These are phyloP conservation scores for Pochonia chlamydosporia DNA, from an alignment of 2,329 filamentous ascomycete species.

Conservation along the genomic window DNA sequence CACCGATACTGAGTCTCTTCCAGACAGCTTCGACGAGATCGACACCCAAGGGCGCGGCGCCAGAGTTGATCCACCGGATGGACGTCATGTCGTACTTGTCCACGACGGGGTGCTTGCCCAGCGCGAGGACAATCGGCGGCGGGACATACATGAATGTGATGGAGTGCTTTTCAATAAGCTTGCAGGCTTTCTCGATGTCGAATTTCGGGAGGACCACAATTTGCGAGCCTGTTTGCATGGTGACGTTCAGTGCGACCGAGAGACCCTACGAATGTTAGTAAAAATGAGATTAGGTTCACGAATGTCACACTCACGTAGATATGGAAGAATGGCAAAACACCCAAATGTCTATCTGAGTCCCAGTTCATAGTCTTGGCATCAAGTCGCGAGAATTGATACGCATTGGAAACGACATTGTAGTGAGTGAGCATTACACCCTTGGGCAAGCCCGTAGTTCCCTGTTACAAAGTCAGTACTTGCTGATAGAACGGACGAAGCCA, in stretches of 20 bases:
- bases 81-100: conserved; percentile 74
- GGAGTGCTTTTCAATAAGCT: conserved; percentile 65
- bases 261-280: conserved; percentile 20
- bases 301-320: conserved; percentile 62
- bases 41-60: conserved; percentile 75
- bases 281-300: not conserved
- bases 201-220: conserved; percentile 70
- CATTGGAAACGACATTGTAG: conserved; percentile 73
- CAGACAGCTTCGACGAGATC: conserved; percentile 76
- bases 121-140: conserved; percentile 73
- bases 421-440: conserved; percentile 90
- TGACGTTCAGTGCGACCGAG: conserved; percentile 22
- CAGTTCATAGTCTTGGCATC: conserved; percentile 53
- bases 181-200: conserved; percentile 73
- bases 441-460: conserved; percentile 81
- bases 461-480: not conserved
- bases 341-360: conserved; percentile 66
- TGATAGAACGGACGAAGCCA: too few relatives aligned
- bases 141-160: conserved; percentile 79
- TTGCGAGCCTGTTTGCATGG: conserved; percentile 56
- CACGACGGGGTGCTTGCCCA: conserved; percentile 74
- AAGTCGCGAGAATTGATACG: conserved; percentile 46
- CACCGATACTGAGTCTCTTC: conserved; percentile 65
- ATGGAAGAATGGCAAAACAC: conserved; percentile 84
- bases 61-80: conserved; percentile 79